Base-by-base conservation (phyloP, 1,284 basidiomycete species). In the Ustilago trichophora region DNA sequence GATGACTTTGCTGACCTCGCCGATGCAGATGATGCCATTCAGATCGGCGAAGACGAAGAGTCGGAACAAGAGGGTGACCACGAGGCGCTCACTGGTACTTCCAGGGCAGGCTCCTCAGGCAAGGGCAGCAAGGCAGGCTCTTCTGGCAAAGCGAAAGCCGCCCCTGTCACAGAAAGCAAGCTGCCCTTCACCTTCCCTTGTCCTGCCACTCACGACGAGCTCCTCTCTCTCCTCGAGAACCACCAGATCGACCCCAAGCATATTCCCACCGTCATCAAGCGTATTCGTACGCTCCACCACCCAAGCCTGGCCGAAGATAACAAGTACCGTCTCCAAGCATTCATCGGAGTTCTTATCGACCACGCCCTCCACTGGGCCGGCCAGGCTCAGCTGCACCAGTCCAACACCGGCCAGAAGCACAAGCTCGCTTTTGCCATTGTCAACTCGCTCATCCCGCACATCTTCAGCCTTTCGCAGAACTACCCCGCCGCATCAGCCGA, bases 161-260 rank as follows among this genome's bases (percentile, higher is more conserved):
- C 50, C 2, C 45, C 40, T 15, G 62, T 66, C 46, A 40, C 50
- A 7, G 54, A 50, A 5, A 60, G 54, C 37, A 67, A 58, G 67
- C 6, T 98, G 2, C 94, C 95, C 0, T 98, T 87, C 82, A 97
- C 91, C 1, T 98, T 97, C 82, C 85, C 90, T 22, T 96, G 93
- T 76, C 96, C 96, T 0, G 82, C 86, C 6, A 88, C 85, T 3
- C 92, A 98, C 72, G 90, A 91, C 43, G 92, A 96, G 64, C 90
- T 98, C 69, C 86, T 97, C 35, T 87, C 90, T 18, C 88, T 95
- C 15, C 80, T 97, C 2, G 87, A 90, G 18, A 85, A 85, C 32
- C 80, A 94, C 19, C 83, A 86, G 6, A 72, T 78, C 35, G 52
- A 64, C 31, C 54, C 72, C n/a, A 62, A 67, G 32, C 89, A 95